Conservation (phyloP, 805 yeast genomes). For the Osmozyma mogii region DNA sequence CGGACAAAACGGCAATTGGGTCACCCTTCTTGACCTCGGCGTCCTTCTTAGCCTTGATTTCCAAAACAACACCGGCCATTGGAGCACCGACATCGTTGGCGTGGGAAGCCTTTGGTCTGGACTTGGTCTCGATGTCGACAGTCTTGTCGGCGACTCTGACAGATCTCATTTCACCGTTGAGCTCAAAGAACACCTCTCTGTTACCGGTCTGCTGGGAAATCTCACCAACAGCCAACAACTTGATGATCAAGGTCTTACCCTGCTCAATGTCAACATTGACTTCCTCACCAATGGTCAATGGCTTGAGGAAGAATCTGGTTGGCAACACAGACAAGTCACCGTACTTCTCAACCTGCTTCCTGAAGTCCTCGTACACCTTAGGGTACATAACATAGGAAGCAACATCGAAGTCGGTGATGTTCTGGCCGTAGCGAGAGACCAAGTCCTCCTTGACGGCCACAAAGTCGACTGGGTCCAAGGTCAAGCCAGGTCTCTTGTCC, state of each 20-base stretch:
- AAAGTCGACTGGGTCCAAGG: slow-evolving; percentile 78
- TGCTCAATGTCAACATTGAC: slow-evolving; percentile 82
- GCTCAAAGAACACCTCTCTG: slow-evolving; percentile 94
- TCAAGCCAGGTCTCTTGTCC: slow-evolving; percentile 85
- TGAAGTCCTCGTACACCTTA: slow-evolving; percentile 87
- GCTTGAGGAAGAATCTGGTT: slow-evolving; percentile 81
- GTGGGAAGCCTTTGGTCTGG: slow-evolving; percentile 89
- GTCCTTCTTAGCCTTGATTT: slow-evolving; percentile 84
- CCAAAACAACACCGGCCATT: slow-evolving; percentile 98
- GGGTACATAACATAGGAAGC: slow-evolving; percentile 98
- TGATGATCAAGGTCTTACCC: slow-evolving; percentile 90
- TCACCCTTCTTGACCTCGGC: slow-evolving; percentile 93
- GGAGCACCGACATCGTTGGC: slow-evolving; percentile 96
- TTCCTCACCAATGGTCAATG: slow-evolving; percentile 84
- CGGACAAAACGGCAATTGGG: slow-evolving; percentile 86
- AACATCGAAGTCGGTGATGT: slow-evolving; percentile 74
- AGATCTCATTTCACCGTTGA: slow-evolving; percentile 97
- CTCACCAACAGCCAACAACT: slow-evolving; percentile 89
- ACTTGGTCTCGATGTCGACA: slow-evolving; percentile 74
- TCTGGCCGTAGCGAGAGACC: slow-evolving; percentile 63
- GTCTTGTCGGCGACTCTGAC: slow-evolving; percentile 85
- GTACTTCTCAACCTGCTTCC: slow-evolving; percentile 61
- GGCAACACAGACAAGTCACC: slow-evolving; percentile 95
- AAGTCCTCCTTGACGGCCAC: slow-evolving; percentile 65
- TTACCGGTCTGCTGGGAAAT: slow-evolving; percentile 76